Percentiles rank a stretch among this genome's conserved stretches.
phyloP scores from a whole-genome alignment of 805 yeast genomes.

The Kuraishia hungarica region DNA sequence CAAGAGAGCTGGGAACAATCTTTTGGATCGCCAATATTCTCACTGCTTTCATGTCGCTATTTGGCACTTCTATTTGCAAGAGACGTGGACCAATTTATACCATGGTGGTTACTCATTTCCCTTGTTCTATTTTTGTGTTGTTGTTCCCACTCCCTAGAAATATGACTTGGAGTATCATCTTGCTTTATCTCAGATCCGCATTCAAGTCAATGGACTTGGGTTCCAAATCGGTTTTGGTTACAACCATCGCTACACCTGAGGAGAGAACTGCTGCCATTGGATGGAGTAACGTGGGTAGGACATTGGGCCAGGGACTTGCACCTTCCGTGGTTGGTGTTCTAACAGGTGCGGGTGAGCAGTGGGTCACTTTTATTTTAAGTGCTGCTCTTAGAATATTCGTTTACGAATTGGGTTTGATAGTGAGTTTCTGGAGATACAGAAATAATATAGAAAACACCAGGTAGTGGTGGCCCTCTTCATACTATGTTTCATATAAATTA shows the following conservation, averaged over 20 bases:
- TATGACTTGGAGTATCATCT: slow-evolving; percentile 21
- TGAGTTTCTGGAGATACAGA: slow-evolving; percentile 17
- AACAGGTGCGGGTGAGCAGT: slow-evolving; percentile 26
- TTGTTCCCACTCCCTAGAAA: slow-evolving; percentile 30
- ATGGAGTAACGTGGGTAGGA: slow-evolving; percentile 34
- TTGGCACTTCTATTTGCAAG: slow-evolving; percentile 34
- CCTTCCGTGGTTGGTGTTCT: slow-evolving; percentile 33
- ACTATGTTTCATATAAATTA: too few species aligned
- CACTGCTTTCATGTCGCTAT: slow-evolving; percentile 29
- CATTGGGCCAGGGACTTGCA: slow-evolving; percentile 31
- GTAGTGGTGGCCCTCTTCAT: too few species aligned
- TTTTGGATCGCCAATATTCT: slow-evolving; percentile 30
- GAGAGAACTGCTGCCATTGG: slow-evolving; percentile 35
- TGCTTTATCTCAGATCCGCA: slow-evolving; percentile 26
- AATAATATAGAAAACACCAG: slow-evolving; percentile 1
- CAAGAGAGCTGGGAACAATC: slow-evolving; percentile 29
- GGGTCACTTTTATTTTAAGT: slow-evolving; percentile 33
- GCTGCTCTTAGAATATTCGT: slow-evolving; percentile 27
- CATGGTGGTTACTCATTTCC: slow-evolving; percentile 35
- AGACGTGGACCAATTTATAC: slow-evolving; percentile 34
- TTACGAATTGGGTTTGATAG: slow-evolving; percentile 31
- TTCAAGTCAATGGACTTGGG: slow-evolving; percentile 41
- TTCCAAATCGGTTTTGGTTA: slow-evolving; percentile 37
- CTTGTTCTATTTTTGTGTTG: slow-evolving; percentile 30
- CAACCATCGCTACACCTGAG: slow-evolving; percentile 28